Conservation (phyloP, 495 filamentous ascomycete genomes). For the Astrothelium macrocarpum region DNA sequence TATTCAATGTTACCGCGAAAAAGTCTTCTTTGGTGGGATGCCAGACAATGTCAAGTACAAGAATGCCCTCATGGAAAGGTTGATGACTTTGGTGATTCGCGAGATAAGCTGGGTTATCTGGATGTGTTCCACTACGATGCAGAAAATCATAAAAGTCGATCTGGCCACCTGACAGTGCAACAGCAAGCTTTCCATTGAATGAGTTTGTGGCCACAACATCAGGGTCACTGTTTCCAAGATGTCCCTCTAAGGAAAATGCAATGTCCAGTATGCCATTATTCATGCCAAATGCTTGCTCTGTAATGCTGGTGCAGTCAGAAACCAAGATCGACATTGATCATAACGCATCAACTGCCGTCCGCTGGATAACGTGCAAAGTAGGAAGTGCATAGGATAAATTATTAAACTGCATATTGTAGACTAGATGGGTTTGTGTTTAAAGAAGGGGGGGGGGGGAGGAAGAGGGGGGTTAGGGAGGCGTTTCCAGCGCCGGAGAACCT, state of each 20-base stretch:
- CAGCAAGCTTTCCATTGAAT: slow-evolving; percentile 42
- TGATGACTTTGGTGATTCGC: slow-evolving; percentile 32
- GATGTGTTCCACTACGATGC: slow-evolving; percentile 3
- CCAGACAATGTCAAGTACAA: slow-evolving; percentile 67
- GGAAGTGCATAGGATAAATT: no score
- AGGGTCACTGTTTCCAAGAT: not conserved
- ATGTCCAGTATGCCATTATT: slow-evolving; percentile 71
- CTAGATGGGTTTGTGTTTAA: no score
- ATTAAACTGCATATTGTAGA: no score
- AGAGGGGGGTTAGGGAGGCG: no score
- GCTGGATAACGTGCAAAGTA: no score
- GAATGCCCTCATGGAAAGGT: slow-evolving; percentile 35
- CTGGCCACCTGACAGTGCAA: slow-evolving; percentile 62
- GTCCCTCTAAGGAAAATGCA: slow-evolving; percentile 55
- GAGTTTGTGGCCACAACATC: slow-evolving; percentile 26
- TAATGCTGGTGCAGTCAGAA: not conserved
- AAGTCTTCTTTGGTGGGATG: slow-evolving; percentile 41
- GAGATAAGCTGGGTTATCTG: slow-evolving; percentile 19
- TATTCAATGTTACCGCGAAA: slow-evolving; percentile 60
- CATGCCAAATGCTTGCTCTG: slow-evolving; percentile 14
- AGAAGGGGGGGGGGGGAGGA: no score
- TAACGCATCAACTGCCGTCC: no score
- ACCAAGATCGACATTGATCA: no score
- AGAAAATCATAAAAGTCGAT: slow-evolving; percentile 53
- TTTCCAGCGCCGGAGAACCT: slow-evolving; percentile 5